Evolutionary conservation across 805 yeast genomes (phyloP), one percentile per base, ranked within the genome.

Genomic region (Wickerhamiella cacticola): DNA sequence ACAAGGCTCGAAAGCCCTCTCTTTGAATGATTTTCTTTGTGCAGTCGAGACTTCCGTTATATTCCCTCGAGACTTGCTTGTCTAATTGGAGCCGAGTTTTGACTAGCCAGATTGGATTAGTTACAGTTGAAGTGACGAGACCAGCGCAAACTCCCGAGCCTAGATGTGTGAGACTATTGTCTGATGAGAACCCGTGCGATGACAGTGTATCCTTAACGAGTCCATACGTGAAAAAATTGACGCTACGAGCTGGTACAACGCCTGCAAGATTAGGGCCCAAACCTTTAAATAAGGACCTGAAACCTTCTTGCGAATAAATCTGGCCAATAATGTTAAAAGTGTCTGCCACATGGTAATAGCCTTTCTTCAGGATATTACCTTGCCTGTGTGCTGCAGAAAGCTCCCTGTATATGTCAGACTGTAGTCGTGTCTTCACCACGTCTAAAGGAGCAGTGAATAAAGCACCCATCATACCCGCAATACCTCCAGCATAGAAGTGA

Each of bases 391-490:
- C n/a, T 5, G 22, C 21, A 18, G 35, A 8, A 18, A 50, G 15
- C 28, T 39, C 19, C 48, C 50, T 45, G 50, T 81, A 88, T 5
- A 81, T 84, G 59, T 87, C 95, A 51, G 95, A 82, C 63, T 92
- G 99, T 48, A 92, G 68, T 59, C 99, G 73, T 0, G 99, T 92
- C 61, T 92, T 92, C 31, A 92, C 96, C 44, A 92, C 94, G 64
- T 88, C 99, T 52, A 92, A 76, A 1, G 99, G 99, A 56, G 95
- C 81, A 0, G 99, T 92, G 48, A 79, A 79, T 2, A 89, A 67
- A 1, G 98, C 95, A 22, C 99, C 99, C 25, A 89, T 84, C 96
- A 92, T 92, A 13, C 98, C 99, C 28, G 96, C 99, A 22, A 84
- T 63, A 12, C 72, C 72, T 8, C 72, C 72, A 26, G 72, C 72